These are phyloP conservation scores for Geosmithia putterillii DNA, from an alignment of 2,329 filamentous ascomycete genomes.

Conservation along the genomic window DNA sequence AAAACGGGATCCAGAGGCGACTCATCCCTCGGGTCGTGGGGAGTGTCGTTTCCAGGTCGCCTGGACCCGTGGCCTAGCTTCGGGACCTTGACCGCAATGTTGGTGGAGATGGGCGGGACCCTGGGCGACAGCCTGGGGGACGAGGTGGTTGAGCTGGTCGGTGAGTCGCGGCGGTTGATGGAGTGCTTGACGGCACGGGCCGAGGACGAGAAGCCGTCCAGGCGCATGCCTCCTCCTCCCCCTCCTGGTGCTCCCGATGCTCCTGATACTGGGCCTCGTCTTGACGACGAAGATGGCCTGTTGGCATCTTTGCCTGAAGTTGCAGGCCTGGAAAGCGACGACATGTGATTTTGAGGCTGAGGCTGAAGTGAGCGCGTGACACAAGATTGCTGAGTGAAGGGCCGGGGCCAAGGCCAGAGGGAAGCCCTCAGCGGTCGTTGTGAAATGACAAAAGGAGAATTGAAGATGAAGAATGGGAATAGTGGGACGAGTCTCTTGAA, in stretches of 20 bases:
- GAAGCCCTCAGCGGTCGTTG: too few species aligned
- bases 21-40: not conserved
- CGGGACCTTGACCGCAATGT: not conserved
- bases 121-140: not conserved
- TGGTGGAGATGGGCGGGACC: not conserved
- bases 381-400: not conserved
- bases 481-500: too few species aligned
- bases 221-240: not conserved
- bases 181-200: not conserved
- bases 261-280: not conserved
- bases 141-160: not conserved
- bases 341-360: too few species aligned
- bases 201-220: not conserved
- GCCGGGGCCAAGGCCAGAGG: too few species aligned
- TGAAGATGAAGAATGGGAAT: too few species aligned
- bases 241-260: not conserved
- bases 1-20: not conserved
- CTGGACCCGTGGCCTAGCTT: not conserved
- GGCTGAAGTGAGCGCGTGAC: too few species aligned
- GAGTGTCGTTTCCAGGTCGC: not conserved
- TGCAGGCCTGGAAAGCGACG: not conserved
- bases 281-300: not conserved
- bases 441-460: too few species aligned
- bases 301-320: not conserved
- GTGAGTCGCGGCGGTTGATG: not conserved